Evolutionary conservation across 257 asterid genomes (phyloP), one percentile per base, ranked within the genome.

Genomic region (Solanum lycopersicoides): DNA sequence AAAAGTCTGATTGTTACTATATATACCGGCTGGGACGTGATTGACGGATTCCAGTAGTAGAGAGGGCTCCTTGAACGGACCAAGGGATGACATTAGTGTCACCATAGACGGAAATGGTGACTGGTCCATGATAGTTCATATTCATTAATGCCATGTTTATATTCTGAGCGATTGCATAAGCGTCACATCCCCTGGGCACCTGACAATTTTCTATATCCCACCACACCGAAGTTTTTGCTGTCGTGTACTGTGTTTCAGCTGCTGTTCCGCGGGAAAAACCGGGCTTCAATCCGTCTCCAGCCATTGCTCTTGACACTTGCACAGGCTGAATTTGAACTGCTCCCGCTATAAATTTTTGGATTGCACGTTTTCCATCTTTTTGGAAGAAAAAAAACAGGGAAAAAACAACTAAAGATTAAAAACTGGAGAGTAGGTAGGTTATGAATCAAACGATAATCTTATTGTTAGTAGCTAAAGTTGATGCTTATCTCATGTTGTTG

Each of bases 151-250:
- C 98, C 0, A 94, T 91, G 85, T 97, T 93, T 83, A 96, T 95
- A 80, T 94, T 96, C 92, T 93, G 94, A 3, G 99, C 99, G 86
- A 96, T 95, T 82, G 90, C 72, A 90, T 94, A 93, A 42, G 99
- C 94, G 68, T 94, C 95, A 87, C 90, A 93, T 9, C 87, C 87
- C 85, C 91, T 93, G 1, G 97, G 98, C 47, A 95, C 99, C 77
- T 93, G 97, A 86, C 98, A 96, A 88, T 96, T 95, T 92, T 96
- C 98, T 41, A 95, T 94, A 89, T 96, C 98, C 98, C 98, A 96
- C 98, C 98, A 96, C 50, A 96, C 97, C 35, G 98, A 96, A 14
- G 90, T 90, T 92, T 94, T 95, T 72, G 96, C 96, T 91, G 89
- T 86, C 47, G 88, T 87, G 90, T 96, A 96, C 90, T 91, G 98